Evolutionary conservation across 192 early-diverging fungal species (phyloP).

Genomic region (Backusella tuberculispora): DNA sequence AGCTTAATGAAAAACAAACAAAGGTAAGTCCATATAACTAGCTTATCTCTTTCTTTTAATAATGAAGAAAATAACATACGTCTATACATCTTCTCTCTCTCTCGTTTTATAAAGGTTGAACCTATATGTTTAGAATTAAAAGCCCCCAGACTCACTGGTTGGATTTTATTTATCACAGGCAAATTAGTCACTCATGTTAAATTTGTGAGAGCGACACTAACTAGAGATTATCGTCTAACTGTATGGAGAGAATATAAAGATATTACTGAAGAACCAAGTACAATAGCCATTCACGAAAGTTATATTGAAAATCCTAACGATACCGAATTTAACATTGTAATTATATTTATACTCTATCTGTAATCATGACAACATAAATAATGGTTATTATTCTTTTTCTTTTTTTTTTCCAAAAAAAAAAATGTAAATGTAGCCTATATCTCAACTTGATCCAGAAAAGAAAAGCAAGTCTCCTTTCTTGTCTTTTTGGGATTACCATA

Average conservation of each 20-base stretch:
- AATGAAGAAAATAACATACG: background rate
- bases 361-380: background rate
- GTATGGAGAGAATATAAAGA: background rate
- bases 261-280: conserved; percentile 33
- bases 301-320: background rate
- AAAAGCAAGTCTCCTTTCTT: conserved; percentile 35
- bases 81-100: background rate
- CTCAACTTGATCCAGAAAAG: background rate
- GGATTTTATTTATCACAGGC: background rate
- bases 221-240: background rate
- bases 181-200: background rate
- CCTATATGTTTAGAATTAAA: background rate
- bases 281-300: conserved; percentile 37
- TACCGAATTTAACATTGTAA: background rate
- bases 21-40: background rate
- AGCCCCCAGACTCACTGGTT: background rate
- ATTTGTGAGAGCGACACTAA: background rate
- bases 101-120: background rate
- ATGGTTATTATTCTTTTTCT: background rate
- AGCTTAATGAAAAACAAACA: background rate
- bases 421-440: conserved; percentile 15
- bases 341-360: background rate
- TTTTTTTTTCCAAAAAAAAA: background rate
- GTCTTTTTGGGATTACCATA: conserved; percentile 50
- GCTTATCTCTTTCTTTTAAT: too few relatives aligned